Conservation (phyloP, 306 rosid genomes). For the Quercus dentata region DNA sequence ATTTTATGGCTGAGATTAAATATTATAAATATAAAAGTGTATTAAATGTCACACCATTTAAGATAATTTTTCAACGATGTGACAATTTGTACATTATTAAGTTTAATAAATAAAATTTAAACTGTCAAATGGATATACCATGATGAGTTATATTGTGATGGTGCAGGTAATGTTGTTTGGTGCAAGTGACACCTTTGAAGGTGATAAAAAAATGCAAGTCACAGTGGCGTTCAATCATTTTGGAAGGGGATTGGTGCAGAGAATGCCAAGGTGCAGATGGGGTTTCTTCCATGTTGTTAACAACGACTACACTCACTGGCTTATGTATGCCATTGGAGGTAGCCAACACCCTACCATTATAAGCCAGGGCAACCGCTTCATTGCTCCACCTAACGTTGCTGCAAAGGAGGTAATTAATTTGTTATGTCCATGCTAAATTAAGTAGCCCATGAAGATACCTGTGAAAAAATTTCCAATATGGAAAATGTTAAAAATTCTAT, state of each 20-base stretch:
- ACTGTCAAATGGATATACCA: neutral
- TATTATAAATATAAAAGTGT: no score
- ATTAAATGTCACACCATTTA: no score
- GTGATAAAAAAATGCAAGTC: conserved; percentile 53
- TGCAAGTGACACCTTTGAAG: conserved; percentile 32
- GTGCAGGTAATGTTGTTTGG: conserved; percentile 69
- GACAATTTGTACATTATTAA: neutral
- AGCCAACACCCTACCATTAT: conserved; percentile 66
- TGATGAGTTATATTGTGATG: neutral
- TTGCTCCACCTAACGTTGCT: conserved; percentile 50
- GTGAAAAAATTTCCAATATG: neutral
- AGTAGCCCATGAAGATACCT: no score
- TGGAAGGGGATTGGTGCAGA: conserved; percentile 63
- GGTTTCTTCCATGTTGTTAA: conserved; percentile 75
- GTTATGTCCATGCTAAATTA: no score
- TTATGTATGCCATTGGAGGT: conserved; percentile 88
- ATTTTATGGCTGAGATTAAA: no score
- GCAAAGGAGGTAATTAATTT: conserved; percentile 33
- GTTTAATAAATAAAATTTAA: neutral
- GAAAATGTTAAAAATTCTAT: no score
- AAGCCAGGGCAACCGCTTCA: conserved; percentile 83
- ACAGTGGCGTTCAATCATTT: conserved; percentile 74
- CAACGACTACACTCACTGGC: conserved; percentile 86
- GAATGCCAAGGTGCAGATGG: conserved; percentile 67
- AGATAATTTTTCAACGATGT: neutral